A percentile compares a stretch with the other conserved stretches of the same genome.
Evolutionary conservation across 2,329 filamentous ascomycete species (phyloP).

Genomic region (Sordariomycetes sp.): DNA sequence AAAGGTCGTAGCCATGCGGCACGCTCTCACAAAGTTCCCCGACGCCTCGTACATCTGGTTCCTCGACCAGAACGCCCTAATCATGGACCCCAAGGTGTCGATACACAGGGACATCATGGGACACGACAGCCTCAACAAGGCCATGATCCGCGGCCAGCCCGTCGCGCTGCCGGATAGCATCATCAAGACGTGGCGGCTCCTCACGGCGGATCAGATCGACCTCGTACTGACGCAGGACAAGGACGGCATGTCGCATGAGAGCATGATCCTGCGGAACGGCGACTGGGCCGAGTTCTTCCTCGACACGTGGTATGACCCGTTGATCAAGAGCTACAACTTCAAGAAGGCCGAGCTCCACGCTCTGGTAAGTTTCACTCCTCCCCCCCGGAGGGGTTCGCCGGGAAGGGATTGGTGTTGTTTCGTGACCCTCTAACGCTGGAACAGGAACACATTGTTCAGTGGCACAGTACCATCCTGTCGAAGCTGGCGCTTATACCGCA

Average conservation of each 20-base stretch:
- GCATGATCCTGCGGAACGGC: slow-evolving; percentile 68
- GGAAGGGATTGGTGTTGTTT: not conserved
- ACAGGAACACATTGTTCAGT: slow-evolving; percentile 80
- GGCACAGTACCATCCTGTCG: slow-evolving; percentile 91
- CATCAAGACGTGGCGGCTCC: slow-evolving; percentile 81
- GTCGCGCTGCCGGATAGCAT: slow-evolving; percentile 93
- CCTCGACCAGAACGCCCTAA: slow-evolving; percentile 70
- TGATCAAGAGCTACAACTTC: slow-evolving; percentile 92
- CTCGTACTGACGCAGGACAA: slow-evolving; percentile 76
- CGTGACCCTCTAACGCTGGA: not conserved
- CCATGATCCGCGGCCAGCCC: slow-evolving; percentile 76
- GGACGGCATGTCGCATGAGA: slow-evolving; percentile 62
- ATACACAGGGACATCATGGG: slow-evolving; percentile 62
- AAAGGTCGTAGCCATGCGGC: slow-evolving; percentile 72
- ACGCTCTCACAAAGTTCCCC: slow-evolving; percentile 72
- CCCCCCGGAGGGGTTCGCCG: not conserved
- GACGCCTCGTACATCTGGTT: slow-evolving; percentile 75
- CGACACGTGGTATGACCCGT: slow-evolving; percentile 90
- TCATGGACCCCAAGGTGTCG: slow-evolving; percentile 67
- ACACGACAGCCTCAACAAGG: slow-evolving; percentile 49
- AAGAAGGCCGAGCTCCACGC: slow-evolving; percentile 89
- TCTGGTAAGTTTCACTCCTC: slow-evolving; percentile 44
- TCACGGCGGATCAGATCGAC: slow-evolving; percentile 67
- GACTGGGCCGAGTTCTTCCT: slow-evolving; percentile 90
- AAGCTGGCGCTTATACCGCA: slow-evolving; percentile 87